A percentile compares a stretch with the other conserved stretches of the same genome.
Evolutionary conservation across 768 basidiomycete genomes (phyloP).

Genomic region (Mycena metata): DNA sequence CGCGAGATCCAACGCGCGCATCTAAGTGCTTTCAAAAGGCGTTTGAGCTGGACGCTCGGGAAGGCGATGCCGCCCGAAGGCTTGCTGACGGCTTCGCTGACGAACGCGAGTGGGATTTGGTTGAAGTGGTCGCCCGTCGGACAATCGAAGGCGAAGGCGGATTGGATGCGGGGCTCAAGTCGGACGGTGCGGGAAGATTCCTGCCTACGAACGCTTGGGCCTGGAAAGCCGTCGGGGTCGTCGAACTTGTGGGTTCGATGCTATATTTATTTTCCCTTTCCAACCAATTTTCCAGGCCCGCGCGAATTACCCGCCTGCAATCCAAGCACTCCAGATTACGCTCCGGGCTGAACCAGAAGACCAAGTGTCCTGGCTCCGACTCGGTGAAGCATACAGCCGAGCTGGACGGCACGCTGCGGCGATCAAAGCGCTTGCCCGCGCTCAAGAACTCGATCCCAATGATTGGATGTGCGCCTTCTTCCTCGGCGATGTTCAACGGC

Average conservation of each 20-base stretch:
- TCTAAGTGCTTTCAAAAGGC: constrained; percentile 98
- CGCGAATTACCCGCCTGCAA: constrained; percentile 78
- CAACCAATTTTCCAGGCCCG: constrained; percentile 63
- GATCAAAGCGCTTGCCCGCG: constrained; percentile 85
- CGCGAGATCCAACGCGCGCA: constrained; percentile 86
- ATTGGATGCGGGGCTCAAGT: constrained; percentile 67
- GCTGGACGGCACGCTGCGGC: constrained; percentile 92
- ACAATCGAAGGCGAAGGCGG: constrained; percentile 96
- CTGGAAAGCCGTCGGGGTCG: constrained; percentile 95
- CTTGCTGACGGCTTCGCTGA: constrained; percentile 93
- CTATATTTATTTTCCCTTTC: constrained; percentile 18
- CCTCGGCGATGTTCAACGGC: constrained; percentile 86
- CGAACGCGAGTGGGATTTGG: constrained; percentile 95
- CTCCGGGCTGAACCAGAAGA: constrained; percentile 85
- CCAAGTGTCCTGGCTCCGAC: constrained; percentile 85
- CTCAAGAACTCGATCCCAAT: constrained; percentile 76
- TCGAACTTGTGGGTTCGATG: constrained; percentile 79
- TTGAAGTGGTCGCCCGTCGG: constrained; percentile 92
- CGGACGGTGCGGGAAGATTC: constrained; percentile 62
- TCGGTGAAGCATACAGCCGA: constrained; percentile 92
- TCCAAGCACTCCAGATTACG: constrained; percentile 88
- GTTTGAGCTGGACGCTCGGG: constrained; percentile 93
- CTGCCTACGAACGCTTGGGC: constrained; percentile 93
- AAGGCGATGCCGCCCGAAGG: constrained; percentile 85
- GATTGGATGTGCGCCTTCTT: constrained; percentile 90